Conservation (phyloP, 495 filamentous ascomycete species). For the Penicillium cataractarum region DNA sequence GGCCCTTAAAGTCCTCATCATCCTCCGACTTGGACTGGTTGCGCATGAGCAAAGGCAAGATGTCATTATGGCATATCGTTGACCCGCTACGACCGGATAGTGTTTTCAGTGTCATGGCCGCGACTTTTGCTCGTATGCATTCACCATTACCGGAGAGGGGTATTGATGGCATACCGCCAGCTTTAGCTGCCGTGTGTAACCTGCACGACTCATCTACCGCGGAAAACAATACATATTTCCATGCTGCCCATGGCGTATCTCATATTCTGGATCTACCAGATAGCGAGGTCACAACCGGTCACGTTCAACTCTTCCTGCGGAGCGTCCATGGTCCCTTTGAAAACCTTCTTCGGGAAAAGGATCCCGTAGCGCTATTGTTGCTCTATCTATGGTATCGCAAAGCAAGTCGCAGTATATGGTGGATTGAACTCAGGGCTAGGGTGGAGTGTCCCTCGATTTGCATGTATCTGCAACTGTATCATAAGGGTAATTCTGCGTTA, state of each 20-base stretch:
- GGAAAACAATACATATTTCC: conserved; percentile 44
- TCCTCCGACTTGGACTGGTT: conserved; percentile 46
- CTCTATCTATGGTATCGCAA: conserved; percentile 52
- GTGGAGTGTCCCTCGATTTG: conserved; percentile 51
- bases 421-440: conserved; percentile 44
- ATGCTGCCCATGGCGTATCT: conserved; percentile 40
- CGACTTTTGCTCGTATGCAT: conserved; percentile 34
- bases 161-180: conserved; percentile 36
- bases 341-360: conserved; percentile 36
- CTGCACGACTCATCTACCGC: conserved; percentile 39
- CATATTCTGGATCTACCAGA: conserved; percentile 31
- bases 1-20: conserved; percentile 44
- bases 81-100: conserved; percentile 48
- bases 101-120: conserved; percentile 41
- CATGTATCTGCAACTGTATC: conserved; percentile 38
- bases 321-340: conserved; percentile 35
- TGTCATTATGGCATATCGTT: conserved; percentile 42
- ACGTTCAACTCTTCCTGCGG: conserved; percentile 29
- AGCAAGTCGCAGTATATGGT: conserved; percentile 45
- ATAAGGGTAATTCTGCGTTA: conserved; percentile 26
- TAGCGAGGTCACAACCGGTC: conserved; percentile 30
- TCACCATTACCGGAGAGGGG: conserved; percentile 35
- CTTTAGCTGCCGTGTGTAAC: conserved; percentile 34
- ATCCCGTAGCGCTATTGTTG: conserved; percentile 48
- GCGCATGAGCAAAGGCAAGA: conserved; percentile 47